These are phyloP conservation scores for Gracilaria gracilis DNA, from an alignment of 23 red algal genomes.

Conservation along the genomic window DNA sequence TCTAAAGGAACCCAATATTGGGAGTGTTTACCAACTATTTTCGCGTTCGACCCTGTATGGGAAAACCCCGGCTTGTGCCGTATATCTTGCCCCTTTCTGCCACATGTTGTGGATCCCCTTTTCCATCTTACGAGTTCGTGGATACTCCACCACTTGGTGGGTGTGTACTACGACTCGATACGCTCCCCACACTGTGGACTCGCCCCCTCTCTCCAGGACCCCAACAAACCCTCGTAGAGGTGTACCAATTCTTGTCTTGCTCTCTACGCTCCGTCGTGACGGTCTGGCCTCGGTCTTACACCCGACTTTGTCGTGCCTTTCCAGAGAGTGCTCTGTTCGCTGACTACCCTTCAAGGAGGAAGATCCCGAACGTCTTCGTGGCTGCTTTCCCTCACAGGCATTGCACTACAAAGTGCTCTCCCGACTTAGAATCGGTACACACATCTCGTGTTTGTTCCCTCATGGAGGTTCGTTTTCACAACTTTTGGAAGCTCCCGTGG, in stretches of 20 bases:
- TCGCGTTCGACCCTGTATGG: no score
- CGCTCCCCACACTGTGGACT: no score
- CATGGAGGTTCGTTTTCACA: neutral
- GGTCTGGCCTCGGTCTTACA: neutral
- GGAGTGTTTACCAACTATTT: no score
- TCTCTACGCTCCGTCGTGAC: neutral
- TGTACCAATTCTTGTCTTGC: neutral
- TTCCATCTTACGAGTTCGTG: no score
- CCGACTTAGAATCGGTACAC: neutral
- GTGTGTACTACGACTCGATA: no score
- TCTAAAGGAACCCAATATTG: no score
- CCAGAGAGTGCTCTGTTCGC: neutral
- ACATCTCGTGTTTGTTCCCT: neutral
- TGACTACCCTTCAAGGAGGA: neutral
- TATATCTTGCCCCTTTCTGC: no score
- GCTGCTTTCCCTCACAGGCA: neutral
- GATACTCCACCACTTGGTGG: no score
- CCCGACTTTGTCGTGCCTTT: neutral
- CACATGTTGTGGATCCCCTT: no score
- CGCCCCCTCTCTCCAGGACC: no score
- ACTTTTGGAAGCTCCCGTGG: neutral
- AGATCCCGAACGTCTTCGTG: constrained; percentile 1
- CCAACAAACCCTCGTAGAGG: no score
- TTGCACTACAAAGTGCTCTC: constrained; percentile 31
- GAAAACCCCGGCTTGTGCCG: no score